phyloP scores from a whole-genome alignment of 805 yeast genomes.

The Cyberlindnera saturnus region DNA sequence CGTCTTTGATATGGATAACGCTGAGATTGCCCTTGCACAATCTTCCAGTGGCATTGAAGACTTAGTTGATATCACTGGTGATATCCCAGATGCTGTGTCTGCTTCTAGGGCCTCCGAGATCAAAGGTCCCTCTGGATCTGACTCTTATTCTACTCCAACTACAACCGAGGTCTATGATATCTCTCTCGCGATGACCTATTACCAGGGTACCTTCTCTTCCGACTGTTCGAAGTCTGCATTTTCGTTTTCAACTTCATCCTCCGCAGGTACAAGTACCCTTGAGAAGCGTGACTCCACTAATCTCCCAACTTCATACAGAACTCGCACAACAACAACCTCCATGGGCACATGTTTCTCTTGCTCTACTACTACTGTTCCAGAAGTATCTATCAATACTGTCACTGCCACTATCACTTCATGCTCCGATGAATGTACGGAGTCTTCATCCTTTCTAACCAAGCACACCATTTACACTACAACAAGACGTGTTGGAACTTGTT shows the following conservation, averaged over 20 bases:
- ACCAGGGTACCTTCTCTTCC: slow-evolving; percentile 3
- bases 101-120: slow-evolving; percentile 5
- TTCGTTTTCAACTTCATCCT: neutral
- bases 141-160: slow-evolving; percentile 3
- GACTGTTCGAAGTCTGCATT: slow-evolving; percentile 3
- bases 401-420: neutral
- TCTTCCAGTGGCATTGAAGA: slow-evolving; percentile 1
- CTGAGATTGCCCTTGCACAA: slow-evolving; percentile 15
- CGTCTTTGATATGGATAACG: slow-evolving; percentile 17
- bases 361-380: neutral
- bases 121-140: neutral
- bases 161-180: slow-evolving; percentile 3
- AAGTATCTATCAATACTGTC: neutral
- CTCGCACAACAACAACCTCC: neutral
- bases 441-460: neutral
- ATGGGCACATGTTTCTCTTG: slow-evolving; percentile 3
- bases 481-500: neutral
- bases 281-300: neutral
- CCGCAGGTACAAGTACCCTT: neutral
- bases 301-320: neutral
- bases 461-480: neutral
- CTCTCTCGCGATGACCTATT: neutral
- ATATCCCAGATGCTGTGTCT: slow-evolving; percentile 12
- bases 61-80: slow-evolving; percentile 11
- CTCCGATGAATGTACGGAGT: neutral